Base-by-base conservation (phyloP, 1,284 basidiomycete species). In the Cutaneotrichosporon curvatum region DNA sequence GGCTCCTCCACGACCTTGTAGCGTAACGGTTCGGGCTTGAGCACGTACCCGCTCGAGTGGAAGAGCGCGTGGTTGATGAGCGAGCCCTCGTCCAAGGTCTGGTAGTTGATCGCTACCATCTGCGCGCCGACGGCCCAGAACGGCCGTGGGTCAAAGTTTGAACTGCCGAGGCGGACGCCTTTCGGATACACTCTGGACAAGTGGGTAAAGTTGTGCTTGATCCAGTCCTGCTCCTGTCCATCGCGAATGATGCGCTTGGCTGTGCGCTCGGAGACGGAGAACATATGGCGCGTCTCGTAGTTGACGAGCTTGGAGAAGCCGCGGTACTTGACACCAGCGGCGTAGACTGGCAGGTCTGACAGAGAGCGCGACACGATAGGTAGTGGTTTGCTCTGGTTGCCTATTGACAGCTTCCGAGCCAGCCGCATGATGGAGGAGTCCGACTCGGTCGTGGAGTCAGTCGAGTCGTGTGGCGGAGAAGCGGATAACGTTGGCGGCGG, bases 71-170 rank as follows among this genome's bases (percentile, higher is more conserved):
- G 82, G 62, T 96, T 97, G 65, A 95, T 51, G 21, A 47, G 41
- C n/a, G 47, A 50, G 14, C 40, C 70, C 79, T 46, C 57, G 89
- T 87, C 89, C 58, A 84, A 84, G 0, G 91, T 98, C 71, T 99
- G 95, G 87, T 91, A 97, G 68, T 99, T 99, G 52, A 98, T 78
- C 6, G 95, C 90, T 0, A 95, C 91, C n/a, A 98, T 71, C 70
- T 98, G 94, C 15, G 83, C 82, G 0, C 94, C 94, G 0, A 83
- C 82, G 0, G 81, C 80, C 94, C 94, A 99, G 68, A 82, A 90
- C 32, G 84, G 79, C 69, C 87, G 82, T 4, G 94, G 94, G 56
- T 86, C 79, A 64, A 85, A 97, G 68, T 99, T 99, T 19, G 84
- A 84, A 51, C 85, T 89, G 53, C 78, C 83, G 37, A 95, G 75